Evolutionary conservation across 106 monocot species (phyloP).

Genomic region (Agapanthus africanus): DNA sequence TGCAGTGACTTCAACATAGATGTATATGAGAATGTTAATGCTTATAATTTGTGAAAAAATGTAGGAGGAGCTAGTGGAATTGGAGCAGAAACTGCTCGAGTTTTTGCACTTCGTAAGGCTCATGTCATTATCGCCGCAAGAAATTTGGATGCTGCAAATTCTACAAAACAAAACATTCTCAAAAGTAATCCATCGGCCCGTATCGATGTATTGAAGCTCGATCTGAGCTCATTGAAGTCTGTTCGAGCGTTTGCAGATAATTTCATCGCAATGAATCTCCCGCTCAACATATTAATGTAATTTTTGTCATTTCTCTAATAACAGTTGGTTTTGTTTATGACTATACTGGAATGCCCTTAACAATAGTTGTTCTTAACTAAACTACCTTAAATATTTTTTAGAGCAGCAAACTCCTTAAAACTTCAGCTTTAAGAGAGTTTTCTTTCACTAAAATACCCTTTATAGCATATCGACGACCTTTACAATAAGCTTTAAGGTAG

Average conservation of each 20-base stretch:
- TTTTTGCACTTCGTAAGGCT: constrained; percentile 73
- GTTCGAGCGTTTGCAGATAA: constrained; percentile 43
- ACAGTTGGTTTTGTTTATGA: background rate
- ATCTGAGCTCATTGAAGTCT: constrained; percentile 82
- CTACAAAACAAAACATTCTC: constrained; percentile 36
- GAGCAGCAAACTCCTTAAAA: too few species aligned
- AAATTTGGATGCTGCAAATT: constrained; percentile 54
- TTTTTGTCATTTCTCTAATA: background rate
- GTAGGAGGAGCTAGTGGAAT: constrained; percentile 87
- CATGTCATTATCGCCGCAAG: constrained; percentile 78
- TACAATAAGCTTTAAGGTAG: too few species aligned
- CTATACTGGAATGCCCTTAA: too few species aligned
- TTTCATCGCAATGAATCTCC: constrained; percentile 44
- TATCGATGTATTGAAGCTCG: constrained; percentile 58
- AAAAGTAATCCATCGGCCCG: constrained; percentile 34
- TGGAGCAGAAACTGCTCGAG: constrained; percentile 80
- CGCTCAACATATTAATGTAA: constrained; percentile 88
- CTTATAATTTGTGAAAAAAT: background rate
- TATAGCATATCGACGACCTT: too few species aligned
- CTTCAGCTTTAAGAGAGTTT: too few species aligned
- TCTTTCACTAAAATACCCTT: too few species aligned
- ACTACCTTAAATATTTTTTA: too few species aligned
- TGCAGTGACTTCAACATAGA: too few species aligned
- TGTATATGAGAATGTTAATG: too few species aligned
- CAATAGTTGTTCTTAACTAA: too few species aligned